phyloP scores from a whole-genome alignment of 108 stramenopile species.

The Cyclotella atomus region DNA sequence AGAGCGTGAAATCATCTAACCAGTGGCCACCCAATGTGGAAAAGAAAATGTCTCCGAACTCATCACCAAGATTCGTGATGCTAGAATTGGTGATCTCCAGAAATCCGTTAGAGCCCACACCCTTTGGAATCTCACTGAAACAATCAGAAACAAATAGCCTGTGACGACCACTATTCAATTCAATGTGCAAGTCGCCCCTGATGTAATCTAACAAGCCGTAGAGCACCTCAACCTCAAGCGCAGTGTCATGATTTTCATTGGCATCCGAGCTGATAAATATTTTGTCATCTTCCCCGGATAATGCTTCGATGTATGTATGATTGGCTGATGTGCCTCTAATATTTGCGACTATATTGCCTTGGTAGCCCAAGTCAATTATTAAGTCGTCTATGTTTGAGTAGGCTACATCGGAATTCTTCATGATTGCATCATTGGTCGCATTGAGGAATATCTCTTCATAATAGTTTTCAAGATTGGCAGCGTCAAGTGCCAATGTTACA shows the following conservation, averaged over 20 bases:
- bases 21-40: conserved; percentile 32
- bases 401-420: conserved; percentile 33
- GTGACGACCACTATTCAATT: conserved; percentile 31
- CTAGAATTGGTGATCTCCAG: conserved; percentile 23
- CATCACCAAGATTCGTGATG: conserved; percentile 22
- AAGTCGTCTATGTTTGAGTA: conserved; percentile 44
- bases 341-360: conserved; percentile 32
- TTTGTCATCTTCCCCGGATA: conserved; percentile 31
- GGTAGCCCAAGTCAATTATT: conserved; percentile 19
- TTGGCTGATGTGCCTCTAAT: conserved; percentile 44
- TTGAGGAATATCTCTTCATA: conserved; percentile 35
- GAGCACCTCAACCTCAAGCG: conserved; percentile 27
- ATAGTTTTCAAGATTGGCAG: conserved; percentile 9
- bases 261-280: conserved; percentile 51
- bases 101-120: conserved; percentile 11
- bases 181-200: conserved; percentile 28
- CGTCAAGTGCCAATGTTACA: conserved; percentile 15
- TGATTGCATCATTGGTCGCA: conserved; percentile 35
- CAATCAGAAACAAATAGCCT: conserved; percentile 41
- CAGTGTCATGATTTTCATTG: conserved; percentile 26
- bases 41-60: conserved; percentile 42
- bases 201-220: conserved; percentile 45
- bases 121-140: conserved; percentile 35
- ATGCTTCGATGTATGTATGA: conserved; percentile 28
- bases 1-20: conserved; percentile 37